Conservation (phyloP, 805 yeast species). For the Maudiozyma barnettii region DNA sequence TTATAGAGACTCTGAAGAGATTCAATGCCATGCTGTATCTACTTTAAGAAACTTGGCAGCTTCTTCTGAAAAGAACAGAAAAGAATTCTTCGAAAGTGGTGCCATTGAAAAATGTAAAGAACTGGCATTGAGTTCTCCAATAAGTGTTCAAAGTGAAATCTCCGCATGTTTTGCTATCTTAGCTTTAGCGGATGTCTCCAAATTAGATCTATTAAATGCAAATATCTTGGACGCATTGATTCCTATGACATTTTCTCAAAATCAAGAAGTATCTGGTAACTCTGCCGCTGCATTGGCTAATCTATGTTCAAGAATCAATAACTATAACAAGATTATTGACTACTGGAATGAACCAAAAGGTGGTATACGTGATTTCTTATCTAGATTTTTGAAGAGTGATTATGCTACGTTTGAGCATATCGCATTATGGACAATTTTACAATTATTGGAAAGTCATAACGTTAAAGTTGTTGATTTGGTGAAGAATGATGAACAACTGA, state of each 20-base stretch:
- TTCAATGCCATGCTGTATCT: constrained; percentile 96
- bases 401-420: constrained; percentile 96
- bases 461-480: constrained; percentile 45
- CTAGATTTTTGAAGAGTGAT: constrained; percentile 67
- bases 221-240: constrained; percentile 81
- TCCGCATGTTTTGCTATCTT: constrained; percentile 95
- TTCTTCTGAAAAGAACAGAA: constrained; percentile 82
- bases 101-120: constrained; percentile 91
- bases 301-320: constrained; percentile 80
- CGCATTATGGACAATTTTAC: constrained; percentile 93
- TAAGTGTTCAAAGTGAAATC: constrained; percentile 89
- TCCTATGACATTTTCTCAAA: constrained; percentile 79
- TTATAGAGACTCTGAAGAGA: constrained; percentile 84
- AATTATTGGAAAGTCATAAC: constrained; percentile 81
- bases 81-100: constrained; percentile 87
- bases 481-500: constrained; percentile 44
- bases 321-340: constrained; percentile 67
- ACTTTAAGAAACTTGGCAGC: constrained; percentile 95
- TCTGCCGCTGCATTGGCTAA: constrained; percentile 98
- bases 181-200: constrained; percentile 92
- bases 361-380: constrained; percentile 78
- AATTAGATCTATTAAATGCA: constrained; percentile 69
- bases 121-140: constrained; percentile 75
- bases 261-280: constrained; percentile 95
- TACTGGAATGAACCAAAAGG: constrained; percentile 74